Conservation (phyloP, 1,139 yeast genomes). For the Yamadazyma kanchanaburiensis region DNA sequence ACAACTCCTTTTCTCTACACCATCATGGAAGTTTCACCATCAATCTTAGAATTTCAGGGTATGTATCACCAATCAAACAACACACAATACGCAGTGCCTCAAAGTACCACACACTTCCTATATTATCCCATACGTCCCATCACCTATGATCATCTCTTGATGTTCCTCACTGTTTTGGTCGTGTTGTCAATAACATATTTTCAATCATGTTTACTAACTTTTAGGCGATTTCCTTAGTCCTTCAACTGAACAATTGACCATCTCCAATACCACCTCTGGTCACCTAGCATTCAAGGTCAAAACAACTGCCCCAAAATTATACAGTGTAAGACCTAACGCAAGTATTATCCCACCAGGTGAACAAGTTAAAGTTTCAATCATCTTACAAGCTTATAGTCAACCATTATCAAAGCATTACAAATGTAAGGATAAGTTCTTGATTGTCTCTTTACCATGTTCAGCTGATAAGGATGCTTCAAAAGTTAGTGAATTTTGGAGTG, state of each 20-base stretch:
- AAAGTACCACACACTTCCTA: too few relatives aligned
- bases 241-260: constrained; percentile 64
- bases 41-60: constrained; percentile 69
- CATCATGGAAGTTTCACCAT: constrained; percentile 60
- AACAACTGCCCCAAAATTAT: constrained; percentile 95
- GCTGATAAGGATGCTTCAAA: constrained; percentile 49
- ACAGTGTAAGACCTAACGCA: constrained; percentile 96
- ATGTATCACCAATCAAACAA: constrained; percentile 30
- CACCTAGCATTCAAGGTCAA: constrained; percentile 90
- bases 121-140: too few relatives aligned
- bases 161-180: too few relatives aligned
- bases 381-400: constrained; percentile 77
- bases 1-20: constrained; percentile 5
- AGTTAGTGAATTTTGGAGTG: constrained; percentile 72
- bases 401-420: constrained; percentile 71
- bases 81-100: not conserved
- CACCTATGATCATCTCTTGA: too few relatives aligned
- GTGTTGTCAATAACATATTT: not conserved
- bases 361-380: constrained; percentile 70
- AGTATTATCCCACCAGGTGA: constrained; percentile 75
- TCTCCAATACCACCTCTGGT: constrained; percentile 61
- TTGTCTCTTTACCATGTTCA: constrained; percentile 80
- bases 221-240: constrained; percentile 69
- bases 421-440: constrained; percentile 89
- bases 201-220: constrained; percentile 1